These are phyloP conservation scores for Pisolithus tinctorius DNA, from an alignment of 768 basidiomycete species.

Conservation along the genomic window DNA sequence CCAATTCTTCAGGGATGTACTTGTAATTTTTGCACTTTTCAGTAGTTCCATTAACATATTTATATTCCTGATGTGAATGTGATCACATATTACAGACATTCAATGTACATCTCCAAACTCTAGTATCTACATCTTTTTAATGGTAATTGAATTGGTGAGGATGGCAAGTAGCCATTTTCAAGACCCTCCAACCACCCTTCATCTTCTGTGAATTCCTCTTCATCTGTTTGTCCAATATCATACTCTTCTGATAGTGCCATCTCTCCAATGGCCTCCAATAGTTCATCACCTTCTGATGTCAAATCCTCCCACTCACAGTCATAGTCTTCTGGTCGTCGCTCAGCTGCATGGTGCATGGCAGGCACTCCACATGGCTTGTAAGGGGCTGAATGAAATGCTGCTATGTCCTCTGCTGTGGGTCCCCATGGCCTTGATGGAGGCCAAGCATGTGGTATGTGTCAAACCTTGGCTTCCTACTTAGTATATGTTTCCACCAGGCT, in stretches of 20 bases:
- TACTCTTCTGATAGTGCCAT: constrained; percentile 4
- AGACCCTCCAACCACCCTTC: not conserved
- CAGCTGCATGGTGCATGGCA: not conserved
- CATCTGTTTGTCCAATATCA: not conserved
- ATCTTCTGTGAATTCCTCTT: not conserved
- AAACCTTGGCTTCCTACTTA: not conserved
- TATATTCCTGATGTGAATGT: not conserved
- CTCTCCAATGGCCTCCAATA: constrained; percentile 1
- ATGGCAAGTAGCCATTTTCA: not conserved
- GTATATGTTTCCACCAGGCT: not conserved
- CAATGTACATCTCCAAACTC: not conserved
- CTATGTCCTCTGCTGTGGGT: not conserved
- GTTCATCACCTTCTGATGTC: not conserved
- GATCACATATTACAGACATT: not conserved
- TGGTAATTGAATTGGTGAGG: not conserved
- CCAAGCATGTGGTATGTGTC: not conserved
- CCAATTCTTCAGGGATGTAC: too few relatives aligned
- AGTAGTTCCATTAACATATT: not conserved
- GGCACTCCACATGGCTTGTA: not conserved
- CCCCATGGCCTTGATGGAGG: not conserved
- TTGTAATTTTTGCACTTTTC: too few relatives aligned
- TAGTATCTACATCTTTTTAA: not conserved
- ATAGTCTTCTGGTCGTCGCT: not conserved
- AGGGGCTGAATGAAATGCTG: not conserved
- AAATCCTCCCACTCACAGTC: not conserved